Percentiles rank a stretch among this genome's conserved stretches.
phyloP scores from a whole-genome alignment of 1,284 basidiomycete genomes.

The Dichomitus squalens region DNA sequence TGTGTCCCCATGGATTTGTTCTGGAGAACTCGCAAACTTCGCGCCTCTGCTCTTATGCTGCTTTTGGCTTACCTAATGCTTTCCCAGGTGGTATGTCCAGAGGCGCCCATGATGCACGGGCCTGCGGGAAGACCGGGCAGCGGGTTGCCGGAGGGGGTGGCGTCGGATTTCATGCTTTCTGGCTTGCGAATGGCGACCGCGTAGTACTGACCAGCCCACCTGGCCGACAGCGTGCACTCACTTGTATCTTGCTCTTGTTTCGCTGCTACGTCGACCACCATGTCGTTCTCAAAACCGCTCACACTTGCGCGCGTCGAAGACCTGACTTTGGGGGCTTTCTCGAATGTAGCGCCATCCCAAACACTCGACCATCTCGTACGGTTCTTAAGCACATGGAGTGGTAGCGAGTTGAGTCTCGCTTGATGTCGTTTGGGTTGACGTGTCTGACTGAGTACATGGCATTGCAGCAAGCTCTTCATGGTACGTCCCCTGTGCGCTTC shows the following conservation, averaged over 20 bases:
- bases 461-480: constrained; percentile 72
- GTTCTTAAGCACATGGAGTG: constrained; percentile 78
- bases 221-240: no score
- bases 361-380: constrained; percentile 70
- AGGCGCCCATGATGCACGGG: neutral
- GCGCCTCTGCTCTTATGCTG: constrained; percentile 15
- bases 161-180: neutral
- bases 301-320: constrained; percentile 56
- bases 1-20: constrained; percentile 79
- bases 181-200: neutral
- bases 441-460: neutral
- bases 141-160: neutral
- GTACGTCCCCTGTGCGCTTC: constrained; percentile 38
- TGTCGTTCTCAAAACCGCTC: constrained; percentile 42
- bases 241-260: neutral
- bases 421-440: neutral
- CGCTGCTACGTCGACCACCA: constrained; percentile 21
- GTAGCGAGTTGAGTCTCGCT: constrained; percentile 69
- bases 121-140: neutral
- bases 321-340: constrained; percentile 62
- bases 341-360: constrained; percentile 56
- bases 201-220: no score
- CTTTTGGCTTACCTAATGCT: constrained; percentile 21
- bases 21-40: constrained; percentile 30
- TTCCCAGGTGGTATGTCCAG: constrained; percentile 20